phyloP scores from a whole-genome alignment of 495 filamentous ascomycete genomes.

The Aspergillus heteromorphus region DNA sequence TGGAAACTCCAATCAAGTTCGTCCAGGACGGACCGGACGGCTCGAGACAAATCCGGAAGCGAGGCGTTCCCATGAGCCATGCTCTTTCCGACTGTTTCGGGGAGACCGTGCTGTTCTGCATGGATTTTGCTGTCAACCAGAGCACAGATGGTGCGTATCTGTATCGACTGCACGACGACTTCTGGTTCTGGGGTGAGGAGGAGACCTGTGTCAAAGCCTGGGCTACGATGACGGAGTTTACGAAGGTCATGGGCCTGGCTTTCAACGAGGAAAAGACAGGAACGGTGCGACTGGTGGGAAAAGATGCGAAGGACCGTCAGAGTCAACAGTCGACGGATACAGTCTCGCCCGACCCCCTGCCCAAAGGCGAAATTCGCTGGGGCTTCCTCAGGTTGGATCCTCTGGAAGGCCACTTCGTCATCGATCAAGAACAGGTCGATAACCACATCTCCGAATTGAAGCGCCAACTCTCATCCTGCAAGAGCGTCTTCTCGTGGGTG shows the following conservation, averaged over 20 bases:
- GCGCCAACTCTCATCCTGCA: conserved; percentile 51
- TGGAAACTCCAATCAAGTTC: conserved; percentile 57
- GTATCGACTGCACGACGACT: conserved; percentile 62
- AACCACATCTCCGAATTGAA: conserved; percentile 56
- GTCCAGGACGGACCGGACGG: conserved; percentile 44
- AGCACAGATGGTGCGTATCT: conserved; percentile 45
- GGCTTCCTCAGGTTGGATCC: conserved; percentile 58
- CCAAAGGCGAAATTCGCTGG: conserved; percentile 58
- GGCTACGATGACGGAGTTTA: conserved; percentile 50
- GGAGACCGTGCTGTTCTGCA: conserved; percentile 57
- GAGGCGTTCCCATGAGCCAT: conserved; percentile 58
- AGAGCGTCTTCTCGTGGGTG: conserved; percentile 57
- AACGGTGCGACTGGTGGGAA: conserved; percentile 36
- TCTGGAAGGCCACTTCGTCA: conserved; percentile 50
- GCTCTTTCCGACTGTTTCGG: conserved; percentile 54
- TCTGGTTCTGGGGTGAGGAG: conserved; percentile 64
- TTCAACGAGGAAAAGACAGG: conserved; percentile 59
- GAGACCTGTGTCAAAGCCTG: conserved; percentile 52
- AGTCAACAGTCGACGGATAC: neutral
- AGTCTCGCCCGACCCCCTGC: conserved; percentile 30
- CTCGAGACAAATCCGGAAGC: conserved; percentile 38
- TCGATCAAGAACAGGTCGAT: conserved; percentile 58
- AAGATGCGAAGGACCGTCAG: neutral
- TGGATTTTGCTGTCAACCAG: conserved; percentile 64
- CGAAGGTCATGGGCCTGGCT: conserved; percentile 48